phyloP scores from a whole-genome alignment of 805 yeast species.

The Debaryomyces castellii region DNA sequence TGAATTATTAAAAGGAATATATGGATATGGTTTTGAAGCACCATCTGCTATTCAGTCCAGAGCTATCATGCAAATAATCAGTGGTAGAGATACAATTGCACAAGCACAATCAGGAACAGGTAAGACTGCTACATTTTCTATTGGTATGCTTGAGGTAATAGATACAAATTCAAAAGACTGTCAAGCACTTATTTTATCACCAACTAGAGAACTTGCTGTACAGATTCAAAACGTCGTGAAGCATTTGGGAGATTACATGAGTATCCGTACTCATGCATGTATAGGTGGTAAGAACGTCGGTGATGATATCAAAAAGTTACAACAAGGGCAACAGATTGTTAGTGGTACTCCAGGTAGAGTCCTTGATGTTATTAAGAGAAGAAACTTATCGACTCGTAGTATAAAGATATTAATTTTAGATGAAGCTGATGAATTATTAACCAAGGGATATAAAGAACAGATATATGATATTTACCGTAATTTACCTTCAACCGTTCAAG shows the following conservation, averaged over 20 bases:
- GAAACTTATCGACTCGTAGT: conserved; percentile 68
- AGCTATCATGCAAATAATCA: conserved; percentile 92
- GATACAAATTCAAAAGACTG: conserved; percentile 71
- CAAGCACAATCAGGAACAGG: conserved; percentile 99
- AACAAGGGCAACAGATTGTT: conserved; percentile 83
- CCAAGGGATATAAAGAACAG: conserved; percentile 93
- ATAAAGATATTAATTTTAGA: conserved; percentile 88
- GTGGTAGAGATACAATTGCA: conserved; percentile 93
- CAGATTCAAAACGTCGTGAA: conserved; percentile 89
- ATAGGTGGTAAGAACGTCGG: conserved; percentile 90
- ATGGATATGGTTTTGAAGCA: conserved; percentile 88
- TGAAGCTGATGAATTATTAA: conserved; percentile 94
- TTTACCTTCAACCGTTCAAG: conserved; percentile 84
- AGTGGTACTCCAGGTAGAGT: conserved; percentile 99
- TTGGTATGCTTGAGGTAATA: conserved; percentile 85
- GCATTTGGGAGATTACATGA: conserved; percentile 85
- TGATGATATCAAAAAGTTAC: conserved; percentile 73
- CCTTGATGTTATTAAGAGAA: conserved; percentile 83
- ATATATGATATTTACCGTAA: conserved; percentile 87
- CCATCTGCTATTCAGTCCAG: conserved; percentile 98
- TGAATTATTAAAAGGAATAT: conserved; percentile 53
- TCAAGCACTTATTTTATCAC: conserved; percentile 90
- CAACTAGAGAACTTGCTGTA: conserved; percentile 93
- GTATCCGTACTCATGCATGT: conserved; percentile 83
- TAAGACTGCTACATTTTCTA: conserved; percentile 97